phyloP scores from a whole-genome alignment of 2,329 filamentous ascomycete genomes.

The Hymenoscyphus linearis region DNA sequence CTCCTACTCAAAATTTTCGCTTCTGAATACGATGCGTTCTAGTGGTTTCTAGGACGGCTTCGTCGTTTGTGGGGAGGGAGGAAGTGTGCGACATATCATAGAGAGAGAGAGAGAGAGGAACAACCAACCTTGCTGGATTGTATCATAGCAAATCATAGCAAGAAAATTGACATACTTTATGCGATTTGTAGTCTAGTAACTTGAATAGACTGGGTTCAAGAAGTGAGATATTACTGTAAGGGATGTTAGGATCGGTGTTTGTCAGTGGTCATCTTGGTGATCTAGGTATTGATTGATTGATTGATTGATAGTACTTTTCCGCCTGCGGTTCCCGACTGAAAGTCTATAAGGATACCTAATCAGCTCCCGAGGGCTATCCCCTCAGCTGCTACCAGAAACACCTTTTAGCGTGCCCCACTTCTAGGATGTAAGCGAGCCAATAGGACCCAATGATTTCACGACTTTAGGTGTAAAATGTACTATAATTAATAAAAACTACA shows the following conservation, averaged over 20 bases:
- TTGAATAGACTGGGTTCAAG: background rate
- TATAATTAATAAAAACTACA: too few relatives aligned
- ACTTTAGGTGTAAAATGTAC: too few relatives aligned
- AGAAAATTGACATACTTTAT: constrained; percentile 8
- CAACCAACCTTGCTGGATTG: constrained; percentile 23
- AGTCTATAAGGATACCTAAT: too few relatives aligned
- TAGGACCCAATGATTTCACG: too few relatives aligned
- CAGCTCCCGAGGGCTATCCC: too few relatives aligned
- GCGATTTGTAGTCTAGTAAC: background rate
- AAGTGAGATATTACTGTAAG: background rate
- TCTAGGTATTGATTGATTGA: too few relatives aligned
- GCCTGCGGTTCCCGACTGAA: too few relatives aligned
- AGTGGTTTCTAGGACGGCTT: constrained; percentile 11
- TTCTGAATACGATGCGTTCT: constrained; percentile 14
- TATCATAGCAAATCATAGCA: constrained; percentile 23
- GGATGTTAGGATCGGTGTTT: background rate
- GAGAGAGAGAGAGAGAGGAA: constrained; percentile 21
- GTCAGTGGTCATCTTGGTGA: background rate
- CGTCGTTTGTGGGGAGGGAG: constrained; percentile 2
- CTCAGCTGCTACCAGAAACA: too few relatives aligned
- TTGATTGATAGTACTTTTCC: too few relatives aligned
- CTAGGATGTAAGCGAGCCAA: too few relatives aligned
- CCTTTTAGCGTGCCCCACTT: too few relatives aligned
- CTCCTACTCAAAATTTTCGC: constrained; percentile 16
- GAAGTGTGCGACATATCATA: constrained; percentile 21